phyloP scores from a whole-genome alignment of 495 filamentous ascomycete genomes.

The Tuber brumale region DNA sequence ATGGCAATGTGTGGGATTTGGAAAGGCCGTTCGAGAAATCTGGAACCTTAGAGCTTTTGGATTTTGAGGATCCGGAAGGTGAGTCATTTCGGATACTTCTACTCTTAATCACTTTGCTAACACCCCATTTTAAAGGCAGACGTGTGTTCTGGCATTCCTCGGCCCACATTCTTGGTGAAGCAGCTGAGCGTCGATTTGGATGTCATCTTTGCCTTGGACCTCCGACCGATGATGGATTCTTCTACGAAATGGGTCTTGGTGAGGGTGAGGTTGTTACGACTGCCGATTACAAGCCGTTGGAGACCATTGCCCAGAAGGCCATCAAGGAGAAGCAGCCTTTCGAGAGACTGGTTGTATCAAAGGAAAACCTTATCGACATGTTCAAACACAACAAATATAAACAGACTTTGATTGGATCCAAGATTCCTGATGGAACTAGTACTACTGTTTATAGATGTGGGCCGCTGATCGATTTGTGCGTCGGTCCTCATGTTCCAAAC shows the following conservation, averaged over 20 bases:
- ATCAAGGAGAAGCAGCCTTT: constrained; percentile 97
- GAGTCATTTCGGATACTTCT: constrained; percentile 42
- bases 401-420: constrained; percentile 88
- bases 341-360: constrained; percentile 78
- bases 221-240: constrained; percentile 88
- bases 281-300: constrained; percentile 71
- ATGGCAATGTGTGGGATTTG: constrained; percentile 84
- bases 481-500: constrained; percentile 81
- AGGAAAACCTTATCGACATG: constrained; percentile 89
- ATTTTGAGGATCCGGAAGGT: constrained; percentile 78
- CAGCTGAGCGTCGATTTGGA: constrained; percentile 77
- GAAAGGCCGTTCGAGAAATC: constrained; percentile 76
- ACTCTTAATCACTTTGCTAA: constrained; percentile 19
- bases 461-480: constrained; percentile 71
- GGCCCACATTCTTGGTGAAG: constrained; percentile 90
- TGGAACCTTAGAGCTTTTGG: constrained; percentile 70
- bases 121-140: constrained; percentile 38
- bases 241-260: constrained; percentile 91
- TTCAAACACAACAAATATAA: constrained; percentile 95
- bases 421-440: constrained; percentile 76
- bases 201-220: constrained; percentile 90
- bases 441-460: constrained; percentile 91
- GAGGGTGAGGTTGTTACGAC: constrained; percentile 64
- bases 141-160: constrained; percentile 89
- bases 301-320: constrained; percentile 64